Evolutionary conservation across 768 basidiomycete genomes (phyloP).

Genomic region (Trametes maxima): DNA sequence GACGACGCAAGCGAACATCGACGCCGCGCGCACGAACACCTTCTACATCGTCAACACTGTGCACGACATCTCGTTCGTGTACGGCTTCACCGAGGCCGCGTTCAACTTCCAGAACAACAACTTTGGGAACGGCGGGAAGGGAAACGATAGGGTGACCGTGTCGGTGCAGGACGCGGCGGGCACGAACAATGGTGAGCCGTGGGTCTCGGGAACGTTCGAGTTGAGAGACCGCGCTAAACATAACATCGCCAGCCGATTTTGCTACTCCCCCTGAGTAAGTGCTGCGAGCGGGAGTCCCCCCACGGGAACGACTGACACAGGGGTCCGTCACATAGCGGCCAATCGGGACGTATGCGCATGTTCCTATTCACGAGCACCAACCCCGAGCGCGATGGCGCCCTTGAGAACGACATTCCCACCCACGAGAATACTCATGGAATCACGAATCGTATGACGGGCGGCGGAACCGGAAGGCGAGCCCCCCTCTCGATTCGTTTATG

Average conservation of each 20-base stretch:
- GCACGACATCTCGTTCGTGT: slow-evolving; percentile 53
- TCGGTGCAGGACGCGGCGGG: slow-evolving; percentile 52
- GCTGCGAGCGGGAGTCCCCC: background rate
- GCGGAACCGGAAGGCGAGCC: background rate
- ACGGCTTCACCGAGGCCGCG: slow-evolving; percentile 59
- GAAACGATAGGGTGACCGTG: slow-evolving; percentile 50
- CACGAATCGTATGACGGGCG: slow-evolving; percentile 37
- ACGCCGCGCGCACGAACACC: slow-evolving; percentile 55
- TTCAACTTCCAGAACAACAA: slow-evolving; percentile 67
- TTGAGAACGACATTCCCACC: slow-evolving; percentile 59
- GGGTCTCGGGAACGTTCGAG: no score
- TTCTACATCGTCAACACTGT: slow-evolving; percentile 66
- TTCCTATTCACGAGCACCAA: slow-evolving; percentile 32
- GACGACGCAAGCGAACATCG: slow-evolving; percentile 46
- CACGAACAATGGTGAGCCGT: slow-evolving; percentile 41
- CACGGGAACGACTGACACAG: background rate
- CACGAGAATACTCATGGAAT: slow-evolving; percentile 56
- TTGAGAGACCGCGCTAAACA: background rate
- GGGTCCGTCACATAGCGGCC: slow-evolving; percentile 28
- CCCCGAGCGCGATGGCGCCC: slow-evolving; percentile 61
- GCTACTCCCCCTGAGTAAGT: slow-evolving; percentile 48
- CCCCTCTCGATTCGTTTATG: background rate
- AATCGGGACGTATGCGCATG: slow-evolving; percentile 45
- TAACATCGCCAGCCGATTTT: slow-evolving; percentile 32
- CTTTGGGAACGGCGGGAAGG: slow-evolving; percentile 53